phyloP scores from a whole-genome alignment of 148 eudicot genomes.

The Euryodendron excelsum region DNA sequence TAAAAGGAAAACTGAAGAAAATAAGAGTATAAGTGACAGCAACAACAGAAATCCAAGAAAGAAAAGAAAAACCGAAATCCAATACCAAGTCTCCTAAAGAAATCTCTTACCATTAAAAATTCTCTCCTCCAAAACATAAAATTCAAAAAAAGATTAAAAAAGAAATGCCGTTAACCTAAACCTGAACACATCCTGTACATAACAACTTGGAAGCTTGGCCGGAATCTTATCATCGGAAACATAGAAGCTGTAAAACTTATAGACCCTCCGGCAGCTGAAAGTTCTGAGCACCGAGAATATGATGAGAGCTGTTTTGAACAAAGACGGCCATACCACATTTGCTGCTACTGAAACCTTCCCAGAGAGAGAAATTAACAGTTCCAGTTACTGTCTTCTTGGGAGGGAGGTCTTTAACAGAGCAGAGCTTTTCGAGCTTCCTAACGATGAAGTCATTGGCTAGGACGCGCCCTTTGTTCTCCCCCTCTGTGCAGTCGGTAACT shows the following conservation, averaged over 20 bases:
- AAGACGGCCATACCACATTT: conserved; percentile 66
- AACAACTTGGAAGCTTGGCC: not conserved
- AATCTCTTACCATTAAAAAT: no score
- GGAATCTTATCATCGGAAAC: not conserved
- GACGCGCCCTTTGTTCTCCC: conserved; percentile 66
- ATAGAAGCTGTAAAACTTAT: conserved; percentile 13
- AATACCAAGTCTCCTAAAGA: not conserved
- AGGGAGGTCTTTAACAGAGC: conserved; percentile 53
- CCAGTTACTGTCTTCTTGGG: conserved; percentile 60
- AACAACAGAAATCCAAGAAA: not conserved
- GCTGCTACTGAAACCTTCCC: conserved; percentile 60
- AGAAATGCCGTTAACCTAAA: not conserved
- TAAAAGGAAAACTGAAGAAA: no score
- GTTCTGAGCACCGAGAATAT: conserved; percentile 62
- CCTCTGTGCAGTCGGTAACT: conserved; percentile 51
- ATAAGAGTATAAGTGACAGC: no score
- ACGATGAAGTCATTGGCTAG: conserved; percentile 75
- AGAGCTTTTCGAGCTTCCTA: conserved; percentile 61
- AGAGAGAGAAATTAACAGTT: conserved; percentile 49
- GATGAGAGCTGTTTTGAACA: conserved; percentile 52
- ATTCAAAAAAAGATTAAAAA: not conserved
- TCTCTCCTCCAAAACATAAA: not conserved
- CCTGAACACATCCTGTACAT: not conserved
- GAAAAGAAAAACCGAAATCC: not conserved
- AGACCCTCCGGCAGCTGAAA: conserved; percentile 47